phyloP scores from a whole-genome alignment of 1,284 basidiomycete species.

The Phlebopus sp. region DNA sequence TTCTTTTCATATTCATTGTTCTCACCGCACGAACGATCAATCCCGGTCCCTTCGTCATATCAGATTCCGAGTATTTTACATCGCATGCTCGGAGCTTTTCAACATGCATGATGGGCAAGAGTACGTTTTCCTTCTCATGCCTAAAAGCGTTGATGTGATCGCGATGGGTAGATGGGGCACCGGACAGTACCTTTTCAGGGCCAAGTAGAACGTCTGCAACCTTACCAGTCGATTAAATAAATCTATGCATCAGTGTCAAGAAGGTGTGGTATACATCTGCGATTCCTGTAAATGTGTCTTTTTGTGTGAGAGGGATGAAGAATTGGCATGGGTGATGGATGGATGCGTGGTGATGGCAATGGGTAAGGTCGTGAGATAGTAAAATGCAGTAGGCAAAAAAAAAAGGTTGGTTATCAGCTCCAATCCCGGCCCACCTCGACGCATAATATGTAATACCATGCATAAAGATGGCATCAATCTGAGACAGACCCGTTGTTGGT shows the following conservation, averaged over 20 bases:
- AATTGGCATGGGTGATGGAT: neutral
- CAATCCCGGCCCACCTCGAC: neutral
- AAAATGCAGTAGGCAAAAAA: neutral
- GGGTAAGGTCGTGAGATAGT: neutral
- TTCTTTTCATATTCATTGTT: no score
- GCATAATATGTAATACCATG: neutral
- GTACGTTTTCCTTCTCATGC: conserved; percentile 35
- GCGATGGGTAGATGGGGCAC: conserved; percentile 21
- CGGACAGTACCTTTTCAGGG: conserved; percentile 23
- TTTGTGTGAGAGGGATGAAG: neutral
- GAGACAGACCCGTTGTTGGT: conserved; percentile 1
- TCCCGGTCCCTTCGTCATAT: no score
- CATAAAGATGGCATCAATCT: conserved; percentile 11
- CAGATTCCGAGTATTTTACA: conserved; percentile 72
- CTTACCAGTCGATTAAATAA: conserved; percentile 2
- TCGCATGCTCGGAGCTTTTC: conserved; percentile 76
- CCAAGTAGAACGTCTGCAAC: conserved; percentile 1
- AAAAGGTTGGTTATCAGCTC: no score
- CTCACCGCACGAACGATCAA: no score
- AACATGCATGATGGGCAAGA: conserved; percentile 64
- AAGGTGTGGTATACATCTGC: conserved; percentile 3
- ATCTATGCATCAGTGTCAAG: conserved; percentile 4
- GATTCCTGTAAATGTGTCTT: neutral
- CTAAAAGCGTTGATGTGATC: neutral
- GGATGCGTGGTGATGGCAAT: neutral